Evolutionary conservation across 371 early-diverging fungal genomes (phyloP).

Genomic region (Mortierella sp.): DNA sequence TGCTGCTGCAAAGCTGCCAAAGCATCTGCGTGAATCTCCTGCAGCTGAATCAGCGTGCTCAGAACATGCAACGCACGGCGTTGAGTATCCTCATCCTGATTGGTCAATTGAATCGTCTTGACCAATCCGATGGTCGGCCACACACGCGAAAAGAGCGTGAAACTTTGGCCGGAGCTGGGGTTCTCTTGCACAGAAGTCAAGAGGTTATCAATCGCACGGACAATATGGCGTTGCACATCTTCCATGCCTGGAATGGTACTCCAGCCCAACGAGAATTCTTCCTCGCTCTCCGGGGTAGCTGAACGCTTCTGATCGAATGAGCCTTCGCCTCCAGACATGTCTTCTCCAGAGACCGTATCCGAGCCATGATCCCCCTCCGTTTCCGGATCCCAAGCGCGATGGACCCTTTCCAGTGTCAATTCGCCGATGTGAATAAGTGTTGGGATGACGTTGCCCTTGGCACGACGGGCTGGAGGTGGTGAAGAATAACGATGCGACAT

Average conservation of each 20-base stretch:
- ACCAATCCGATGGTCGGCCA: conserved; percentile 52
- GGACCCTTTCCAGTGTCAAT: conserved; percentile 26
- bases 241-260: conserved; percentile 41
- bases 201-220: conserved; percentile 55
- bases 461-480: conserved; percentile 42
- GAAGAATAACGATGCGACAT: conserved; percentile 38
- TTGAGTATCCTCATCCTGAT: conserved; percentile 54
- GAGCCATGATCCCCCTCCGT: background rate
- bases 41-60: conserved; percentile 41
- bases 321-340: background rate
- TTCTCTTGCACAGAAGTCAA: conserved; percentile 36
- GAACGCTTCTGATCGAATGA: conserved; percentile 24
- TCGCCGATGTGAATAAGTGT: conserved; percentile 58
- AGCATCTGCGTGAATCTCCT: conserved; percentile 31
- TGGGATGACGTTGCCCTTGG: conserved; percentile 59
- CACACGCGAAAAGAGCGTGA: conserved; percentile 49
- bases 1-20: conserved; percentile 15
- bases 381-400: background rate
- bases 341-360: conserved; percentile 5
- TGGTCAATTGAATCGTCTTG: conserved; percentile 49
- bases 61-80: conserved; percentile 53
- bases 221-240: conserved; percentile 55
- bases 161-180: conserved; percentile 31
- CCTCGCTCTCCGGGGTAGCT: background rate
- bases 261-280: conserved; percentile 23